These are phyloP conservation scores for Aspergillus puulaauensis DNA, from an alignment of 2,329 filamentous ascomycete species.

Conservation along the genomic window DNA sequence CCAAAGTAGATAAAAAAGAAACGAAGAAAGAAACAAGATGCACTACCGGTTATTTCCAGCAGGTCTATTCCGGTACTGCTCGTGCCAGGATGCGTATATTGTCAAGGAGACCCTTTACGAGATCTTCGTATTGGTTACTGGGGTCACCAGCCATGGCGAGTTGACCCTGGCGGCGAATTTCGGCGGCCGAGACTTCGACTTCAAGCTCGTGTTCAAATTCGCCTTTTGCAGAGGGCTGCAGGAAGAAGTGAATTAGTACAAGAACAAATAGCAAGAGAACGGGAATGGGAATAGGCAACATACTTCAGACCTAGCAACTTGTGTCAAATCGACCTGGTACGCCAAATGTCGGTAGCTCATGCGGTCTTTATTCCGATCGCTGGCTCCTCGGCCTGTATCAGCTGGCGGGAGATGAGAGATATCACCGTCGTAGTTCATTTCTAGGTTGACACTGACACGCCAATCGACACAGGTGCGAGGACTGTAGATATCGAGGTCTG, in stretches of 20 bases:
- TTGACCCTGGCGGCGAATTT: slow-evolving; percentile 45
- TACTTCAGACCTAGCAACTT: slow-evolving; percentile 65
- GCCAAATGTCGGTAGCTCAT: slow-evolving; percentile 85
- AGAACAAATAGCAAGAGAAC: not conserved
- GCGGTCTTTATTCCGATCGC: slow-evolving; percentile 79
- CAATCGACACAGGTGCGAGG: slow-evolving; percentile 80
- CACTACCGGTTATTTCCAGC: slow-evolving; percentile 12
- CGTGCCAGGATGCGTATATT: slow-evolving; percentile 48
- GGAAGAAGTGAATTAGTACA: not conserved
- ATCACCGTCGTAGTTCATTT: slow-evolving; percentile 80
- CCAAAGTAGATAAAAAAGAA: not conserved
- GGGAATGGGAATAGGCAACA: slow-evolving; percentile 18
- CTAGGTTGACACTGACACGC: slow-evolving; percentile 89
- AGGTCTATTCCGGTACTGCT: slow-evolving; percentile 33
- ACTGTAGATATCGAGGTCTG: slow-evolving; percentile 82
- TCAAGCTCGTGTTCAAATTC: slow-evolving; percentile 51
- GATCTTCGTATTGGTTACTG: slow-evolving; percentile 45
- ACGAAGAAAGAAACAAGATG: not conserved
- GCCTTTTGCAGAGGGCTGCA: slow-evolving; percentile 31
- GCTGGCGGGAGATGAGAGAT: slow-evolving; percentile 54
- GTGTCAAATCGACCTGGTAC: slow-evolving; percentile 90
- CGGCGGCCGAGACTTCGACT: slow-evolving; percentile 48
- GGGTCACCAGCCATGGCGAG: slow-evolving; percentile 40
- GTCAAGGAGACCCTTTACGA: slow-evolving; percentile 50
- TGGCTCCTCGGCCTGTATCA: slow-evolving; percentile 37